Percentiles rank a stretch among this genome's conserved stretches.
Conservation (phyloP, 176 grass and related monocot species). For the Carex parvula region DNA sequence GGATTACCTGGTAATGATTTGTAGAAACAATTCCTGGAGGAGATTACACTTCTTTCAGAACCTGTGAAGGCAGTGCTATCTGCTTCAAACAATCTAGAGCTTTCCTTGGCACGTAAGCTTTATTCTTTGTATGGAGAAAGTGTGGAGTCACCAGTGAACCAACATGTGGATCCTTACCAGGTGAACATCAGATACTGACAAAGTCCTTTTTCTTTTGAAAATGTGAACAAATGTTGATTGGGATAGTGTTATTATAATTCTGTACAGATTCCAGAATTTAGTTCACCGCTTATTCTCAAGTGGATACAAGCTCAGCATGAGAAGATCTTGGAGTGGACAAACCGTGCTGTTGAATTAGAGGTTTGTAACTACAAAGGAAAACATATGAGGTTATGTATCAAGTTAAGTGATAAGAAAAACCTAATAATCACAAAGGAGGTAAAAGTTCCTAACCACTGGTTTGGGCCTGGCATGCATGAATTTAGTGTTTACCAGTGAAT, state of each 20-base stretch:
- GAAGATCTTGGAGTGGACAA: constrained; percentile 85
- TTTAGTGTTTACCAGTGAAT: background rate
- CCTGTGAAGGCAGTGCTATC: constrained; percentile 52
- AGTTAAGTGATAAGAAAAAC: background rate
- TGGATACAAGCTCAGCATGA: constrained; percentile 86
- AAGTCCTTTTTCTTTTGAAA: background rate
- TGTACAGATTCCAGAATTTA: constrained; percentile 38
- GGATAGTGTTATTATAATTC: background rate
- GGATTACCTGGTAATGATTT: constrained; percentile 30
- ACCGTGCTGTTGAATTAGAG: constrained; percentile 73
- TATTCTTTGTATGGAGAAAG: constrained; percentile 37
- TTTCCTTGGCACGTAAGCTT: constrained; percentile 59
- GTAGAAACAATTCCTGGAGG: constrained; percentile 67
- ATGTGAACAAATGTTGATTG: constrained; percentile 23
- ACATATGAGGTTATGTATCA: constrained; percentile 1
- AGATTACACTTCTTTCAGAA: constrained; percentile 30
- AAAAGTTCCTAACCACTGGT: background rate
- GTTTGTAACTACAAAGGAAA: constrained; percentile 39
- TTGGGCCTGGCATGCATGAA: background rate
- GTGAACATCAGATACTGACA: constrained; percentile 30
- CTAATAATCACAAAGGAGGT: background rate
- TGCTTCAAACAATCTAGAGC: constrained; percentile 64
- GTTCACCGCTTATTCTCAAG: constrained; percentile 77
- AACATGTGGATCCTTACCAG: constrained; percentile 66
- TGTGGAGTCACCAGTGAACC: constrained; percentile 33